phyloP scores from a whole-genome alignment of 23 red algal species.

The Gracilaria gracilis region DNA sequence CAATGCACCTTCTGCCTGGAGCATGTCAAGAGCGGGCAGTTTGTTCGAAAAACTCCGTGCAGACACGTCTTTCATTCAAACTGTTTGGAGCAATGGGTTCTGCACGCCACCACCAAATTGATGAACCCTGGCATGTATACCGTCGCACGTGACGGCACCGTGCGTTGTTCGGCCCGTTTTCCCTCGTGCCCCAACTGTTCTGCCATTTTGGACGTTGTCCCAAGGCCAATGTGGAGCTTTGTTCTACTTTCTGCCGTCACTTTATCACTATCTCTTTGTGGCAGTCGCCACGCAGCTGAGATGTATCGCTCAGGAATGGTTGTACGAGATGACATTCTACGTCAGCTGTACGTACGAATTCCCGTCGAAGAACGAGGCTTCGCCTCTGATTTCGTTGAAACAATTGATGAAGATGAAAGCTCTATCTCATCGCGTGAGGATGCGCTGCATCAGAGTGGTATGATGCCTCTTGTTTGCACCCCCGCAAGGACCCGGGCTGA shows the following conservation, averaged over 20 bases:
- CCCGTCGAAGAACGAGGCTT: background rate
- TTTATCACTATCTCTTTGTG: background rate
- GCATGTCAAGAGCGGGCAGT: background rate
- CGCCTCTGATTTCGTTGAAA: background rate
- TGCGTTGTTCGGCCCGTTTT: background rate
- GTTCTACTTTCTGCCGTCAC: conserved; percentile 16
- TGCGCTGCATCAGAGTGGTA: background rate
- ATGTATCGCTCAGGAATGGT: conserved; percentile 32
- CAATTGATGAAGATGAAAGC: background rate
- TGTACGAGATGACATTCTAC: conserved; percentile 6
- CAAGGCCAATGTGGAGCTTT: background rate
- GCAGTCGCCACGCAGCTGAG: background rate
- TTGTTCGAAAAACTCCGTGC: conserved; percentile 21
- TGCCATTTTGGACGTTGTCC: background rate
- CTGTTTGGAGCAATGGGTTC: conserved; percentile 45
- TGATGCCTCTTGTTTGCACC: background rate
- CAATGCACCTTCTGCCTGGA: conserved; percentile 41
- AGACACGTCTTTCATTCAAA: conserved; percentile 23
- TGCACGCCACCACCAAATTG: background rate
- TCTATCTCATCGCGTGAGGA: background rate
- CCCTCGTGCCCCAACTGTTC: conserved; percentile 49
- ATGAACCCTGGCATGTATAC: conserved; percentile 4
- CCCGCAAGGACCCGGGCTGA: conserved; percentile 1
- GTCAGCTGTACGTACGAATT: conserved; percentile 1
- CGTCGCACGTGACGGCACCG: conserved; percentile 21